Conservation (phyloP, 805 yeast species). For the Candida dendrica region DNA sequence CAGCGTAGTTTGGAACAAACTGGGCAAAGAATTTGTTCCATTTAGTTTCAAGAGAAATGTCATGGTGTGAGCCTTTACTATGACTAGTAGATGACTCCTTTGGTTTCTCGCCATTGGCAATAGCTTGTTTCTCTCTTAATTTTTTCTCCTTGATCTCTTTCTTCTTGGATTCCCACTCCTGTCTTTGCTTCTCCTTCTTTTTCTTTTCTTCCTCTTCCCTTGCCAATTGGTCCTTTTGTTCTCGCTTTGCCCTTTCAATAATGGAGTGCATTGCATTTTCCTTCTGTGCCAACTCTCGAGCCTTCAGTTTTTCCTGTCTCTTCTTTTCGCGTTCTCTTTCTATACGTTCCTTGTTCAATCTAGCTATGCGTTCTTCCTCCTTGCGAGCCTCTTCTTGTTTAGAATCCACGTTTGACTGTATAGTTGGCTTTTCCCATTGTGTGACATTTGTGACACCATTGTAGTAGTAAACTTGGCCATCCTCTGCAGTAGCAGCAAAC, state of each 20-base stretch:
- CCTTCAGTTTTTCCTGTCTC: constrained; percentile 16
- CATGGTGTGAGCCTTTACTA: background rate
- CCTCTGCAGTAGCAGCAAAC: constrained; percentile 48
- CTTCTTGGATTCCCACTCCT: constrained; percentile 20
- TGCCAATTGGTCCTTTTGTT: constrained; percentile 16
- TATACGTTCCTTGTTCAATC: constrained; percentile 21
- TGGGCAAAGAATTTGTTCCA: constrained; percentile 53
- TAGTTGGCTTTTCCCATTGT: constrained; percentile 55
- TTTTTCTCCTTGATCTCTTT: constrained; percentile 23
- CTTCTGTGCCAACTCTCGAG: constrained; percentile 17
- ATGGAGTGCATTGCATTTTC: constrained; percentile 24
- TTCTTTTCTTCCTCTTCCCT: constrained; percentile 19
- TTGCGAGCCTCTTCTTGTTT: constrained; percentile 8
- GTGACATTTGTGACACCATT: constrained; percentile 33
- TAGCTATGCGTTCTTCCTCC: constrained; percentile 18
- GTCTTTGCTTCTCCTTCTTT: constrained; percentile 13
- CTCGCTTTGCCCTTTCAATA: constrained; percentile 31
- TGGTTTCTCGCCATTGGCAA: constrained; percentile 2
- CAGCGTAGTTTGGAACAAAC: constrained; percentile 72
- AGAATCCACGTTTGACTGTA: constrained; percentile 5
- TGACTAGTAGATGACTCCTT: background rate
- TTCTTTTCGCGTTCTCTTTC: constrained; percentile 17
- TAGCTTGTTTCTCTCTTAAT: constrained; percentile 12
- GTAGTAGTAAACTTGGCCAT: constrained; percentile 42
- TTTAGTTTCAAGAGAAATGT: constrained; percentile 3